Evolutionary conservation across 2,329 filamentous ascomycete genomes (phyloP).

Genomic region (Clarireedia paspali): DNA sequence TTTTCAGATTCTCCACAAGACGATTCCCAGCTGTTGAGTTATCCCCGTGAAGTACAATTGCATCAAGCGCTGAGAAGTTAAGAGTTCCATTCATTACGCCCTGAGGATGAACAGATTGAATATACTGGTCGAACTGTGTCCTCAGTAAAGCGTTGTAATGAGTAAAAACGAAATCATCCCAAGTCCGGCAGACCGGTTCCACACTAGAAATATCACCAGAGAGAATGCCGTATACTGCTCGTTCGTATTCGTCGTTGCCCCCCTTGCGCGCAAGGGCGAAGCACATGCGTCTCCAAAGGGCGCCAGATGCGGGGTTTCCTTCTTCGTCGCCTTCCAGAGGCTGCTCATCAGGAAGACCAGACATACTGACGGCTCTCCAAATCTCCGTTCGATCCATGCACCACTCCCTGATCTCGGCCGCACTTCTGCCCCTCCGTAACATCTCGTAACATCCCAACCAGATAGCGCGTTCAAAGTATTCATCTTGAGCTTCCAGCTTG

Average conservation of each 20-base stretch:
- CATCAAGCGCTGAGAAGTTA: conserved; percentile 57
- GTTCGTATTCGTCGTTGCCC: conserved; percentile 68
- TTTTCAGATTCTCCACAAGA: conserved; percentile 54
- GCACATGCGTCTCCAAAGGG: conserved; percentile 74
- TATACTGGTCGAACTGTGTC: conserved; percentile 68
- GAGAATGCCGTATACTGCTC: conserved; percentile 85
- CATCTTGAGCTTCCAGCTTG: conserved; percentile 71
- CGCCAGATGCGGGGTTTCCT: conserved; percentile 39
- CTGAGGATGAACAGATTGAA: conserved; percentile 47
- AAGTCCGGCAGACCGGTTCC: conserved; percentile 65
- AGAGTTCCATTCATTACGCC: conserved; percentile 45
- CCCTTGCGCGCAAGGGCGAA: conserved; percentile 62
- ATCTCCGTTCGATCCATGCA: conserved; percentile 77
- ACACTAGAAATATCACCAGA: conserved; percentile 76
- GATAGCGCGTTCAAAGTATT: conserved; percentile 80
- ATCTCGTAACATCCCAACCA: conserved; percentile 95
- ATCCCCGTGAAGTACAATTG: conserved; percentile 54
- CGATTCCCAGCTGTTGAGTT: conserved; percentile 44
- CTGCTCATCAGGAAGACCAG: conserved; percentile 56
- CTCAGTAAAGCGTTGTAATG: conserved; percentile 82
- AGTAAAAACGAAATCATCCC: conserved; percentile 83
- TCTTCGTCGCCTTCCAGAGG: conserved; percentile 37
- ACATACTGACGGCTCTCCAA: conserved; percentile 82
- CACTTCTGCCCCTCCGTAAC: conserved; percentile 72
- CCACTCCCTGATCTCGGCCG: conserved; percentile 73